phyloP scores from a whole-genome alignment of 345 rosid genomes.

The Eutrema heterophyllum region DNA sequence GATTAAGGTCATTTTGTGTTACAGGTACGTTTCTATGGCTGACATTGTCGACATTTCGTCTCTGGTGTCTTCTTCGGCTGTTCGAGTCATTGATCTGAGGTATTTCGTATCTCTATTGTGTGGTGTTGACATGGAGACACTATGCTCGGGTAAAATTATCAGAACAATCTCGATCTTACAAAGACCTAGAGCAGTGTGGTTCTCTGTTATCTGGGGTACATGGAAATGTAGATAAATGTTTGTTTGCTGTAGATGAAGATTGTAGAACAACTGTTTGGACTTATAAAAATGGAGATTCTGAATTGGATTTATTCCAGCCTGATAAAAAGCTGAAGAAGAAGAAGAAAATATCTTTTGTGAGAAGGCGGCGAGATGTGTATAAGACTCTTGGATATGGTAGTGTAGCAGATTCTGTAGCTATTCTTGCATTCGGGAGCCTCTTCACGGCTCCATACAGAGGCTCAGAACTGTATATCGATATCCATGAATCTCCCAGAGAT shows the following conservation, averaged over 20 bases:
- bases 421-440: slow-evolving; percentile 79
- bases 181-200: slow-evolving; percentile 59
- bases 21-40: slow-evolving; percentile 78
- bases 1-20: background rate
- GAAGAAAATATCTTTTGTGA: slow-evolving; percentile 53
- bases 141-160: slow-evolving; percentile 39
- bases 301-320: slow-evolving; percentile 67
- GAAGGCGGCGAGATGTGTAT: slow-evolving; percentile 57
- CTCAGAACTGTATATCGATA: slow-evolving; percentile 61
- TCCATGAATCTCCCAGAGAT: slow-evolving; percentile 37
- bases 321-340: slow-evolving; percentile 74
- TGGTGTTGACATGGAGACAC: slow-evolving; percentile 39
- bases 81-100: slow-evolving; percentile 70
- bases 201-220: slow-evolving; percentile 49
- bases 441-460: slow-evolving; percentile 79
- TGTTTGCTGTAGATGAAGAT: slow-evolving; percentile 65
- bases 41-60: slow-evolving; percentile 73
- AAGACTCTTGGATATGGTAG: slow-evolving; percentile 64
- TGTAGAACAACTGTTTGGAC: slow-evolving; percentile 88
- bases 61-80: slow-evolving; percentile 48
- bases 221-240: slow-evolving; percentile 56
- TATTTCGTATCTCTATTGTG: slow-evolving; percentile 62
- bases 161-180: slow-evolving; percentile 29
- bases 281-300: slow-evolving; percentile 42
- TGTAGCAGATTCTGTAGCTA: slow-evolving; percentile 48